phyloP scores from a whole-genome alignment of 2,329 filamentous ascomycete genomes.

The Fusarium cyanostomum region DNA sequence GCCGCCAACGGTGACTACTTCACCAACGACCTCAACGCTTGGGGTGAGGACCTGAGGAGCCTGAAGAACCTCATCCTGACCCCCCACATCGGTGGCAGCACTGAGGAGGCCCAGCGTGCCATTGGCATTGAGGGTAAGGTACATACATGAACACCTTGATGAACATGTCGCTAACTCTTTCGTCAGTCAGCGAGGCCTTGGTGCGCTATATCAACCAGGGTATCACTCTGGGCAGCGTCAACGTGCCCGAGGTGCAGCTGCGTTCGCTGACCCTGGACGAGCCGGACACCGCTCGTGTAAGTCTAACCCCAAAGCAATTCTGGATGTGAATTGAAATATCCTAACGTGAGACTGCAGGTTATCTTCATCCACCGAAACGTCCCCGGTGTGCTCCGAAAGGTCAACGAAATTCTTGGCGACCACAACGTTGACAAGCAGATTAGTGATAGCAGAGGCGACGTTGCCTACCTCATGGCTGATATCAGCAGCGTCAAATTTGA shows the following conservation, averaged over 20 bases:
- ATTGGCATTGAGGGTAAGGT: conserved; percentile 83
- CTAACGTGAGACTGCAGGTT: conserved; percentile 58
- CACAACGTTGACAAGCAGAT: conserved; percentile 99
- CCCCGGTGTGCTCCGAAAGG: conserved; percentile 91
- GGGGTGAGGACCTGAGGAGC: conserved; percentile 84
- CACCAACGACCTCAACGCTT: conserved; percentile 81
- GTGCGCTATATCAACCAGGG: conserved; percentile 97
- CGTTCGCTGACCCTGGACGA: conserved; percentile 92
- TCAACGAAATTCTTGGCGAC: conserved; percentile 92
- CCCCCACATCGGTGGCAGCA: conserved; percentile 96
- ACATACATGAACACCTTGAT: not conserved
- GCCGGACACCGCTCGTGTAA: conserved; percentile 83
- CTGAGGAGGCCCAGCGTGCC: conserved; percentile 95
- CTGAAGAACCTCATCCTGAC: conserved; percentile 95
- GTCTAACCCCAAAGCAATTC: conserved; percentile 4
- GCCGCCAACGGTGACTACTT: conserved; percentile 96
- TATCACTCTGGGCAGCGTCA: conserved; percentile 89
- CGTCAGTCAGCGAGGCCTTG: conserved; percentile 79
- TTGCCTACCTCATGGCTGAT: conserved; percentile 98
- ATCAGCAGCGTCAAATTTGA: conserved; percentile 84
- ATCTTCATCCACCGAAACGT: conserved; percentile 98
- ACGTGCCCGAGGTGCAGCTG: conserved; percentile 93
- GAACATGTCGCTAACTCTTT: conserved; percentile 19
- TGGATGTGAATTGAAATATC: not conserved
- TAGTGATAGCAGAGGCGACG: conserved; percentile 92